These are phyloP conservation scores for Emmonsiellopsis sp. DNA, from an alignment of 2,329 filamentous ascomycete genomes.

Conservation along the genomic window DNA sequence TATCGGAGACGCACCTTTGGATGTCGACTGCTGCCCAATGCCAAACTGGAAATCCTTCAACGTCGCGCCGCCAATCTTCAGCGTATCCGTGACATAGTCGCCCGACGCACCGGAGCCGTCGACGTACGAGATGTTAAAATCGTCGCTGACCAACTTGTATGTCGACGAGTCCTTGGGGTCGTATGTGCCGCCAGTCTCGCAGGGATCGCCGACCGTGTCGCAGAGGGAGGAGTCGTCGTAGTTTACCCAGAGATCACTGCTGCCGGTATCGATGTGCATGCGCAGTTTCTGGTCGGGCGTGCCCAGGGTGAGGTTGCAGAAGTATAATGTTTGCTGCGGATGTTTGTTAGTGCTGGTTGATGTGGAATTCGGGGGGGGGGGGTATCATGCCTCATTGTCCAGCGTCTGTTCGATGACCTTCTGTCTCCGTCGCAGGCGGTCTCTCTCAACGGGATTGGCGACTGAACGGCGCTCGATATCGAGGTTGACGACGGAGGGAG, in stretches of 20 bases:
- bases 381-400: conserved; percentile 41
- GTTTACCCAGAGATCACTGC: conserved; percentile 59
- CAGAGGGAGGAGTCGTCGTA: conserved; percentile 54
- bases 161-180: conserved; percentile 62
- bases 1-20: conserved; percentile 15
- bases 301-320: conserved; percentile 48
- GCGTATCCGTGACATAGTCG: conserved; percentile 69
- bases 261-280: conserved; percentile 53
- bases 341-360: not conserved
- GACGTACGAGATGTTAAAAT: conserved; percentile 82
- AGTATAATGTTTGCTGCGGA: conserved; percentile 46
- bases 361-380: not conserved
- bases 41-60: conserved; percentile 49
- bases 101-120: conserved; percentile 69
- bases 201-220: conserved; percentile 38
- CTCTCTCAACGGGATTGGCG: conserved; percentile 36
- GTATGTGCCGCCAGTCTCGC: conserved; percentile 57
- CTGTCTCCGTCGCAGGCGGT: conserved; percentile 36
- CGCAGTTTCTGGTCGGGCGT: conserved; percentile 47
- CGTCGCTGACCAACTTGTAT: conserved; percentile 60
- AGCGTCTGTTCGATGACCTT: conserved; percentile 38
- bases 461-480: conserved; percentile 42
- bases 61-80: conserved; percentile 44
- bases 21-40: conserved; percentile 47
- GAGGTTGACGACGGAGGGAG: conserved; percentile 40